Evolutionary conservation across 345 rosid genomes (phyloP), one percentile per base, ranked within the genome.

Genomic region (Noccaea bulbosa): DNA sequence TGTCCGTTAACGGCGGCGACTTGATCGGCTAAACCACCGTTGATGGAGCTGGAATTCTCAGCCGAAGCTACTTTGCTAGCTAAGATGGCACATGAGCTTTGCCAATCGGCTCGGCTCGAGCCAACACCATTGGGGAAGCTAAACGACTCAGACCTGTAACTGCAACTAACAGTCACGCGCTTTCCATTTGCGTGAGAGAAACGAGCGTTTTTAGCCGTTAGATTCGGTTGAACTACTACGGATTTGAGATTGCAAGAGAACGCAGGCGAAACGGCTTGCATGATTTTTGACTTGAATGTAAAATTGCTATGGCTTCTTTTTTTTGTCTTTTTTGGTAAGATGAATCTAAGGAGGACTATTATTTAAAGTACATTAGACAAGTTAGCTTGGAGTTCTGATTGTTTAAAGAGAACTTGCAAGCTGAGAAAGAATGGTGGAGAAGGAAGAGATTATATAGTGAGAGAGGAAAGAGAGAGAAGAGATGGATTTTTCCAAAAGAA

Each of bases 11-110:
- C 81, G 8, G 82, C 74, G 7, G 88, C 78, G 16, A 84, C 72
- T 48, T 78, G 84, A 22, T 81, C 84, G 14, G 86, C 77, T 14
- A 22, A 66, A 22, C 5, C 62, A 4, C 59, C 41, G 41, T 51
- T 60, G 11, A 45, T 15, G 6, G 62, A 41, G 50, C 24, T 52
- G 47, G 78, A 48, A 15, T 84, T 87, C 47, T 87, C 83, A 17
- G 77, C 85, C 10, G 91, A 63, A 6, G 63, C 77, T 17, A 79
- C 88, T 65, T 88, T 90, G 63, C 94, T 83, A 4, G 94, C 78
- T n/a, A 90, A 78, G 68, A 90, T 88, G 4, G 96, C 94, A 74
- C 94, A 90, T 32, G 94, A 86, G 77, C 90, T 90, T 57, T 85
- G 96, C 96, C 96, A 90, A 77, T 90, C 92, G 38, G 86, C 64